phyloP scores from a whole-genome alignment of 495 filamentous ascomycete genomes.

The Xylaria acuta region DNA sequence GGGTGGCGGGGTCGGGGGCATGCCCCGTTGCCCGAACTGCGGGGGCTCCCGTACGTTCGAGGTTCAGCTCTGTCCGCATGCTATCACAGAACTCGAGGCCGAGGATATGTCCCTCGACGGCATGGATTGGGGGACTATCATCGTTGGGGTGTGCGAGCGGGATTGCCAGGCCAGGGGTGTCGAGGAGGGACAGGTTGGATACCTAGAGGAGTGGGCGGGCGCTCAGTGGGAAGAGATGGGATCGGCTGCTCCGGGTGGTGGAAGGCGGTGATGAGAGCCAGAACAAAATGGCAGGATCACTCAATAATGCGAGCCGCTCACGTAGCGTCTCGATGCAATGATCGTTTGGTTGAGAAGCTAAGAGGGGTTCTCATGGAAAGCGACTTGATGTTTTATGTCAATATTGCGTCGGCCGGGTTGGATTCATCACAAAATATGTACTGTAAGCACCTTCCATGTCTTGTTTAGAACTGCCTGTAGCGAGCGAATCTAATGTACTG shows the following conservation, averaged over 20 bases:
- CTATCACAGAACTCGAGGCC: conserved; percentile 86
- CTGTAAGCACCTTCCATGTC: no score
- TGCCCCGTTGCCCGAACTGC: conserved; percentile 82
- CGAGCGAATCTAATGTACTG: no score
- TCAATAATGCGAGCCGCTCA: neutral
- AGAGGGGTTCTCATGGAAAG: neutral
- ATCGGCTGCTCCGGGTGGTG: conserved; percentile 25
- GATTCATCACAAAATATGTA: neutral
- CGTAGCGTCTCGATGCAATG: neutral
- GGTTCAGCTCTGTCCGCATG: conserved; percentile 86
- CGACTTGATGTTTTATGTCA: neutral
- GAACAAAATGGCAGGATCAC: neutral
- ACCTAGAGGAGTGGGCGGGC: conserved; percentile 93
- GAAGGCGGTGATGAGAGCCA: conserved; percentile 18
- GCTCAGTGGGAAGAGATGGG: conserved; percentile 93
- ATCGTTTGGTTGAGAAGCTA: neutral
- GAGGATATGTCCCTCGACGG: conserved; percentile 80
- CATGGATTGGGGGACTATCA: conserved; percentile 99
- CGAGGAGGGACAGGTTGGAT: conserved; percentile 60
- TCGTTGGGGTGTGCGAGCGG: conserved; percentile 80
- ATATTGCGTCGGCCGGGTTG: neutral
- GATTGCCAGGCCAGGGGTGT: conserved; percentile 68
- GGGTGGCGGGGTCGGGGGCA: conserved; percentile 44
- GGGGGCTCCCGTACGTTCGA: conserved; percentile 75
- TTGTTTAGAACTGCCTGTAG: no score